Percentiles rank a stretch among this genome's conserved stretches.
These are phyloP conservation scores for Boletus vermiculosoides DNA, from an alignment of 768 basidiomycete genomes.

Conservation along the genomic window DNA sequence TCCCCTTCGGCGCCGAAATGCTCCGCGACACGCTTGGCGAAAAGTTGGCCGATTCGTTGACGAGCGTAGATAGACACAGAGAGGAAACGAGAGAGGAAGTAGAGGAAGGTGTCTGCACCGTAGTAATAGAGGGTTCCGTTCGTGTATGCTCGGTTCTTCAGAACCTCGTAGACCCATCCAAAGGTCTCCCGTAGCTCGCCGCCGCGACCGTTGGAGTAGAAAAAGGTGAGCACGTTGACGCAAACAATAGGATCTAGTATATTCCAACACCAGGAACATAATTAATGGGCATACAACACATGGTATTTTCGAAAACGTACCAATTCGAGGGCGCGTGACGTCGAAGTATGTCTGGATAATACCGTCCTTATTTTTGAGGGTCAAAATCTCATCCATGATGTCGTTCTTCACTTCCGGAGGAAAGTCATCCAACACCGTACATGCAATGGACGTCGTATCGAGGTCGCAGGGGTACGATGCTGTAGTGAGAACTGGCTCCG, in stretches of 20 bases:
- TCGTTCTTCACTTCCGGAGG: conserved; percentile 17
- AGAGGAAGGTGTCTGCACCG: conserved; percentile 19
- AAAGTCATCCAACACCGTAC: conserved; percentile 13
- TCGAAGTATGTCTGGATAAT: conserved; percentile 24
- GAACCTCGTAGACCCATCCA: conserved; percentile 16
- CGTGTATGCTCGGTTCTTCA: conserved; percentile 24
- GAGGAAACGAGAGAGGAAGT: conserved; percentile 21
- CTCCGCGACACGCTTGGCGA: conserved; percentile 17
- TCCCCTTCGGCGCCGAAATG: conserved; percentile 21
- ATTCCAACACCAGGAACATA: not conserved
- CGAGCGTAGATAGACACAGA: conserved; percentile 19
- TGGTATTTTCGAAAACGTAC: conserved; percentile 3
- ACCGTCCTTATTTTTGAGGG: conserved; percentile 6
- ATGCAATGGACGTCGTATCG: conserved; percentile 22
- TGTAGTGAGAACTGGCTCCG: conserved; percentile 12
- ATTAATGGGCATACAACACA: not conserved
- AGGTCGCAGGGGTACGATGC: conserved; percentile 16
- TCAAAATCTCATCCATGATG: conserved; percentile 23
- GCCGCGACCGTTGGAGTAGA: conserved; percentile 22
- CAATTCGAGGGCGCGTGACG: conserved; percentile 20
- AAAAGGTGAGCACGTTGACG: conserved; percentile 21
- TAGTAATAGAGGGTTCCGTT: conserved; percentile 23
- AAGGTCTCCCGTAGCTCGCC: conserved; percentile 20
- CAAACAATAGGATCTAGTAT: conserved; percentile 18
- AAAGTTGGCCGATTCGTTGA: conserved; percentile 9